Base-by-base conservation (phyloP, 2,329 filamentous ascomycete genomes). In the Lachnellula occidentalis region DNA sequence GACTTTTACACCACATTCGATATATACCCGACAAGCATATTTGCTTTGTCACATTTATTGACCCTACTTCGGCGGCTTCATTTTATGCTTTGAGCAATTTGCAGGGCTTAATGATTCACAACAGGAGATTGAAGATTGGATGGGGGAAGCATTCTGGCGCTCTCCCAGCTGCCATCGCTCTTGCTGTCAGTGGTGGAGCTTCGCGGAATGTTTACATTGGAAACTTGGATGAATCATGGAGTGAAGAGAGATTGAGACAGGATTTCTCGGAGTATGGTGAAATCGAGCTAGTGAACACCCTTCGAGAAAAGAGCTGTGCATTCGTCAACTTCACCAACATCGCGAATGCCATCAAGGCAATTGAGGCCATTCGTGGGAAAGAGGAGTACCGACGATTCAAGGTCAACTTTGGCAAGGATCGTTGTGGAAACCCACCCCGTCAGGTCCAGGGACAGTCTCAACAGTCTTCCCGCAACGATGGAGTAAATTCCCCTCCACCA, bases 291-390 rank as follows among this genome's bases (percentile, higher is more conserved):
- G 91, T 99, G 60, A 99, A 99, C 74, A 89, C 94, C 15, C 78
- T 99, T 57, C 87, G 94, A 51, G 94, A 99, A 78, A 99, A 99
- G 85, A 96, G 92, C 76, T 99, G 94, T 72, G 94, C 94, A 0
- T 99, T 99, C 70, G 94, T 99, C 71, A 99, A 99, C 76, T 99
- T 99, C 72, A 99, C 94, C 69, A 99, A 99, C 76, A 99, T 99
- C 70, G 94, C 94, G 69, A 99, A 99, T 66, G 94, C 94, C 49
- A 99, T 99, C 78, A 99, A 99, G 78, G 94, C 94, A 1, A 99
- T 99, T 61, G 94, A 99, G 74, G 94, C 92, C 21, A 85, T 99
- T 61, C 85, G 94, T 55, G 88, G 91, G 68, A 91, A 92, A 69
- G 94, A 97, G 43, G 94, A 99, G 68, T 99, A 99, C 79, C 90